phyloP scores from a whole-genome alignment of 768 basidiomycete genomes.

The Crassisporium funariophilum region DNA sequence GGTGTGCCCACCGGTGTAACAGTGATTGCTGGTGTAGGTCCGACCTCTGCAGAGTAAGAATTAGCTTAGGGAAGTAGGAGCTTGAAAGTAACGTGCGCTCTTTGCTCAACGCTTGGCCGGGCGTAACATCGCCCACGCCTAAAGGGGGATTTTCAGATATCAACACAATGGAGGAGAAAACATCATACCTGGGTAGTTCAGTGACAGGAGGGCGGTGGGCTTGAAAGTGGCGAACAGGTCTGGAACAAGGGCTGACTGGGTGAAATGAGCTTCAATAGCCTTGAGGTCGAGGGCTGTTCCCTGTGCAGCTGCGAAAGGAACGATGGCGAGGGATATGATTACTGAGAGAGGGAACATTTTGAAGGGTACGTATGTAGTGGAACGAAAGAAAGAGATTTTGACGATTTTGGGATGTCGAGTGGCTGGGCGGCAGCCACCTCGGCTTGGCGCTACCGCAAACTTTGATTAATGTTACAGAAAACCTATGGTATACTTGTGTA shows the following conservation, averaged over 20 bases:
- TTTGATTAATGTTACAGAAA: no score
- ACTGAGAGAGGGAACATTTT: conserved; percentile 36
- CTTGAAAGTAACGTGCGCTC: conserved; percentile 46
- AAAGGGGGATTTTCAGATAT: conserved; percentile 8
- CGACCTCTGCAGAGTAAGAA: conserved; percentile 48
- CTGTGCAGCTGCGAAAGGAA: conserved; percentile 50
- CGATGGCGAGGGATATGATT: conserved; percentile 39
- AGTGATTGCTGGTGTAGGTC: conserved; percentile 53
- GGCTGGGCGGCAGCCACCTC: no score
- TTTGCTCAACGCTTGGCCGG: conserved; percentile 61
- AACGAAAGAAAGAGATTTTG: no score
- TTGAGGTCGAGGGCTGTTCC: conserved; percentile 47
- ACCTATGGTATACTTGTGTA: no score
- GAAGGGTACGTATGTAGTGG: conserved; percentile 19
- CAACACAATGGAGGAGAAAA: not conserved
- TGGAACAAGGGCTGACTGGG: conserved; percentile 61
- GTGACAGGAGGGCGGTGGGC: conserved; percentile 57
- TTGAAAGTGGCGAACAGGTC: conserved; percentile 58
- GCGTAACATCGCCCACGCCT: conserved; percentile 49
- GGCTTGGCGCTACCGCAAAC: no score
- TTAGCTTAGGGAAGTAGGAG: not conserved
- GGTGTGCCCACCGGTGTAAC: conserved; percentile 53
- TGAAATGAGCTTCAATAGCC: conserved; percentile 71
- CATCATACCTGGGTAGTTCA: conserved; percentile 45
- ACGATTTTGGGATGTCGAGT: no score